Evolutionary conservation across 1,139 yeast genomes (phyloP).

Genomic region (Dujonia santamariae): DNA sequence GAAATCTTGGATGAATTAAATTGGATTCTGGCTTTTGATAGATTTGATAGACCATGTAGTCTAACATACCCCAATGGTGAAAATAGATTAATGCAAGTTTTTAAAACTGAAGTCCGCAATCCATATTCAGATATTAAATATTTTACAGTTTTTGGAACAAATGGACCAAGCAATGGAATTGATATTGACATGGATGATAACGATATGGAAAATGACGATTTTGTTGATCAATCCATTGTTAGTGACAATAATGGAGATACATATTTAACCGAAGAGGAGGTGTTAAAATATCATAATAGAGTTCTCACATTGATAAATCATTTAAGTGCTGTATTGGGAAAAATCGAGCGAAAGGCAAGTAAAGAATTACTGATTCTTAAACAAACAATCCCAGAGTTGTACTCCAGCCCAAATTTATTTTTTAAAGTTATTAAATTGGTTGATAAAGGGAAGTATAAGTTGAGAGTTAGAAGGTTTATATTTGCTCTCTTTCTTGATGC

Average conservation of each 20-base stretch:
- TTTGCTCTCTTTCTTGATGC: slow-evolving; percentile 62
- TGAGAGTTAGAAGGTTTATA: slow-evolving; percentile 61
- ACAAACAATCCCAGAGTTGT: slow-evolving; percentile 49
- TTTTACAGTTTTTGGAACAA: slow-evolving; percentile 21
- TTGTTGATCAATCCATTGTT: slow-evolving; percentile 12
- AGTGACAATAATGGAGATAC: slow-evolving; percentile 11
- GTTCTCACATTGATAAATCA: slow-evolving; percentile 51
- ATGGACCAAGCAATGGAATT: slow-evolving; percentile 1
- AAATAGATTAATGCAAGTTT: slow-evolving; percentile 14
- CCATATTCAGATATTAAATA: slow-evolving; percentile 33
- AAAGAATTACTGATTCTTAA: slow-evolving; percentile 59
- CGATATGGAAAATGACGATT: slow-evolving; percentile 5
- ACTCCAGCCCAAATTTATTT: slow-evolving; percentile 57
- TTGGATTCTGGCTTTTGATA: slow-evolving; percentile 65
- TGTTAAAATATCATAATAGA: slow-evolving; percentile 16
- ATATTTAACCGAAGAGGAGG: slow-evolving; percentile 14
- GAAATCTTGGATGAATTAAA: slow-evolving; percentile 82
- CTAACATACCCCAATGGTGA: slow-evolving; percentile 48
- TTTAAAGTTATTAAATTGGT: slow-evolving; percentile 58
- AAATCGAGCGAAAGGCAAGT: slow-evolving; percentile 64
- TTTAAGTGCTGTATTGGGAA: slow-evolving; percentile 62
- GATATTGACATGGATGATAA: slow-evolving; percentile 3
- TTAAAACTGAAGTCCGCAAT: slow-evolving; percentile 23
- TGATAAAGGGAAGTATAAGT: slow-evolving; percentile 65
- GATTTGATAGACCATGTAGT: slow-evolving; percentile 52